A percentile compares a stretch with the other conserved stretches of the same genome.
Evolutionary conservation across 2,329 filamentous ascomycete species (phyloP).

Genomic region (Cladosporium sp.): DNA sequence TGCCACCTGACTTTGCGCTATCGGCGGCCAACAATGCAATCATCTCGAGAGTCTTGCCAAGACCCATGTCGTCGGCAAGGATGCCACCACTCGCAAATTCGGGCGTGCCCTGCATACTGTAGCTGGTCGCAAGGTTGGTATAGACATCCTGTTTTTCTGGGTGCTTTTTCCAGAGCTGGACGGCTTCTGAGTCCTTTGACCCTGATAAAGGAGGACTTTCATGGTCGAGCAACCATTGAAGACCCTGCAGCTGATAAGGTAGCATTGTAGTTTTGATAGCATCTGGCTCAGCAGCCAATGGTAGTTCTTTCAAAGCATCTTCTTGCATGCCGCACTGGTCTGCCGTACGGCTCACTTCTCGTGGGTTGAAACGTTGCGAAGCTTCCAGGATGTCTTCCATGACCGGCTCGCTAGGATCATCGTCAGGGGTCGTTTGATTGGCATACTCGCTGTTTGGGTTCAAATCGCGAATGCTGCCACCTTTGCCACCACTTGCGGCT

Average conservation of each 20-base stretch:
- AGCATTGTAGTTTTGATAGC: slow-evolving; percentile 63
- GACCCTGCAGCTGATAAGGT: slow-evolving; percentile 74
- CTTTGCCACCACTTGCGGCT: slow-evolving; percentile 20
- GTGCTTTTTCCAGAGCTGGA: slow-evolving; percentile 71
- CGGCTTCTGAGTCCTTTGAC: slow-evolving; percentile 52
- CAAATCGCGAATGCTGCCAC: neutral
- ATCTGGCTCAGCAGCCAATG: slow-evolving; percentile 64
- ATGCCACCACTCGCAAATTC: slow-evolving; percentile 73
- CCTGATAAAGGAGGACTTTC: slow-evolving; percentile 64
- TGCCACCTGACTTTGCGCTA: slow-evolving; percentile 18
- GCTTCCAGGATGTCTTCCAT: slow-evolving; percentile 61
- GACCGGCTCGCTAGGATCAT: slow-evolving; percentile 32
- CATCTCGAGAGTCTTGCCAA: slow-evolving; percentile 83
- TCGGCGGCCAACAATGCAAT: slow-evolving; percentile 71
- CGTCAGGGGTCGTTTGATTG: slow-evolving; percentile 17
- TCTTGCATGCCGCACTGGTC: slow-evolving; percentile 70
- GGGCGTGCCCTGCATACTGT: slow-evolving; percentile 54
- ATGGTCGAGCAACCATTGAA: slow-evolving; percentile 75
- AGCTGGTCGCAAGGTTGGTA: slow-evolving; percentile 68
- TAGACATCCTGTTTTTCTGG: slow-evolving; percentile 36
- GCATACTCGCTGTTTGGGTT: slow-evolving; percentile 14
- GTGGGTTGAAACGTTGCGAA: slow-evolving; percentile 64
- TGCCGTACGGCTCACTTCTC: slow-evolving; percentile 59
- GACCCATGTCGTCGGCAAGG: slow-evolving; percentile 86
- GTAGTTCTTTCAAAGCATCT: slow-evolving; percentile 64